Base-by-base conservation (phyloP, 2,329 filamentous ascomycete genomes). In the Fusarium lyarnte region DNA sequence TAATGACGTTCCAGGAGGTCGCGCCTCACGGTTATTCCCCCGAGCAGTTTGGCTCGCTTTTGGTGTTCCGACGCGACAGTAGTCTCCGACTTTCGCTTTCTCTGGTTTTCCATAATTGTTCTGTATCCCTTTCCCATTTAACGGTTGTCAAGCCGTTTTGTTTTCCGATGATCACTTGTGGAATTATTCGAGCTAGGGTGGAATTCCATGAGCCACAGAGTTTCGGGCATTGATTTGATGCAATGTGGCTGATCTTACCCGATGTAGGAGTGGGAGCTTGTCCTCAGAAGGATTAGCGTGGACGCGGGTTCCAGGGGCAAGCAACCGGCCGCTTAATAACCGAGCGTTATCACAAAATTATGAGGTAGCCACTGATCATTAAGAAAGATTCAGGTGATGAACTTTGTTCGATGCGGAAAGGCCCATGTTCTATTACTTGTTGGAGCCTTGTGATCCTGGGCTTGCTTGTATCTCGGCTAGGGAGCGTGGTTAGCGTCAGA, bases 1-100 rank as follows among this genome's bases (percentile, higher is more conserved):
- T 94, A 97, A 82, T 91, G 93, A 69, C 88, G 87, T 49, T 85
- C 86, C 63, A 97, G 85, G 38, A 96, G 87, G 59, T 89, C 88
- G 78, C 94, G 91, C 75, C 75, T 82, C 52, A 81, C 75, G 21
- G 77, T 70, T 47, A 74, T 69, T 25, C 74, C 59, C 54, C 36
- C 54, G 7, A n/a, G 43, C n/a, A 31, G 38, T 54, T 47, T 66
- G 25, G 36, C 61, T 53, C 58, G 63, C 41, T 74, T 77, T 38
- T 63, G 63, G 25, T 41, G 14, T n/a, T 19, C 38, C 29, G 74
- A 77, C 78, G 77, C 71, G 75, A 79, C 76, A 36, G 63, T 14
- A 11, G 42, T 33, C 36, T 25, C 58, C 51, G 62, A 59, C 62
- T 79, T 81, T 29, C 81, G 74, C 67, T 82, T 82, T 8, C 29